These are phyloP conservation scores for Colletotrichum aenigma DNA, from an alignment of 2,329 filamentous ascomycete species.

Conservation along the genomic window DNA sequence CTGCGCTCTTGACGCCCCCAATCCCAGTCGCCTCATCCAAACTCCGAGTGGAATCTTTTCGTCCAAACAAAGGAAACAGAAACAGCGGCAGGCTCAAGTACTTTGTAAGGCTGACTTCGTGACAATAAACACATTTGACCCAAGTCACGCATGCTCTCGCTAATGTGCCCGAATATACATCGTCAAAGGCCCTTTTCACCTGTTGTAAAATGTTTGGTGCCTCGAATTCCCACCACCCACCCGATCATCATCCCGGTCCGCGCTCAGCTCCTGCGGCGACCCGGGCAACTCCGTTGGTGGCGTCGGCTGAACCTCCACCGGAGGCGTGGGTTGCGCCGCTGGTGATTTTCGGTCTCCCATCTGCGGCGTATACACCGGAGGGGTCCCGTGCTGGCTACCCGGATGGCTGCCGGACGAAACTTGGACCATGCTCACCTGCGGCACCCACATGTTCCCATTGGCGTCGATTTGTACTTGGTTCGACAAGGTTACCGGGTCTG, in stretches of 20 bases:
- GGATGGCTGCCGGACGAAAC: constrained; percentile 9
- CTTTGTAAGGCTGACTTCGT: neutral
- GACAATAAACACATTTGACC: neutral
- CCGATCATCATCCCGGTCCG: neutral
- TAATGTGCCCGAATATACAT: neutral
- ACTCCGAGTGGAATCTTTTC: too few species aligned
- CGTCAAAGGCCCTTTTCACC: neutral
- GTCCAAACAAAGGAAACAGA: neutral
- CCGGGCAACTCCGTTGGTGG: neutral
- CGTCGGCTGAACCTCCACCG: neutral
- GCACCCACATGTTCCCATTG: constrained; percentile 35
- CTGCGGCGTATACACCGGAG: constrained; percentile 13
- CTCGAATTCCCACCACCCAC: neutral
- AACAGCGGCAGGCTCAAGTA: neutral
- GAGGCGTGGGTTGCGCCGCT: neutral
- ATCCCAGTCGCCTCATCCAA: too few species aligned
- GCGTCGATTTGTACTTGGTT: constrained; percentile 31
- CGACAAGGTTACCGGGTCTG: constrained; percentile 3
- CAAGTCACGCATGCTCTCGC: neutral
- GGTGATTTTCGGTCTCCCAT: neutral
- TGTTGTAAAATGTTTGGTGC: constrained; percentile 20
- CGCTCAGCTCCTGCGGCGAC: constrained; percentile 15
- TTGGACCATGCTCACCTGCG: constrained; percentile 36
- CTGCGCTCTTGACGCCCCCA: too few species aligned
- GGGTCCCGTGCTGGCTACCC: neutral